Conservation (phyloP, 768 basidiomycete species). For the Agrocybe pediades region DNA sequence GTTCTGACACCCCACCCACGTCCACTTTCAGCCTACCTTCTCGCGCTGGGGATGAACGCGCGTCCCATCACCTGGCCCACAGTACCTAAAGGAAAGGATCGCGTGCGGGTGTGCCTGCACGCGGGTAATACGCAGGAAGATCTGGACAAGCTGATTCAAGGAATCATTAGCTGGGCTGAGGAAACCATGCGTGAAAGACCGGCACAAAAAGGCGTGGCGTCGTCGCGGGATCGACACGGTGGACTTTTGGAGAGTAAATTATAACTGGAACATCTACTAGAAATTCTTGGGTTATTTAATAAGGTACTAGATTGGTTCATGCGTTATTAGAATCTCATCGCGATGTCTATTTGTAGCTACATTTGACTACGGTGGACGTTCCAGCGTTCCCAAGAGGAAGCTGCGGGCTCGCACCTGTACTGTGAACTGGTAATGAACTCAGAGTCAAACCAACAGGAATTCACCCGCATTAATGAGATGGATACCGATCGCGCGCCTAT, state of each 20-base stretch:
- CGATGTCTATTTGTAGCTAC: too few relatives aligned
- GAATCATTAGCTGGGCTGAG: conserved; percentile 50
- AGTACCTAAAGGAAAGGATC: conserved; percentile 82
- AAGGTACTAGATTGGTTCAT: not conserved
- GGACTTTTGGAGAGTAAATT: conserved; percentile 14
- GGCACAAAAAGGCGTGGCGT: not conserved
- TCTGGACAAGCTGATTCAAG: conserved; percentile 56
- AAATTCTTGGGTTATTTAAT: not conserved
- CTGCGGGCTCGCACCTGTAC: too few relatives aligned
- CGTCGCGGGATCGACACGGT: not conserved
- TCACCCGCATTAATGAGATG: too few relatives aligned
- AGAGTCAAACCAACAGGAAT: too few relatives aligned
- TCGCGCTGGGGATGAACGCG: conserved; percentile 56
- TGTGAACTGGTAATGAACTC: too few relatives aligned
- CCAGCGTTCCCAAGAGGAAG: too few relatives aligned
- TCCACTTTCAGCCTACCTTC: conserved; percentile 70
- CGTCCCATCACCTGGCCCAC: conserved; percentile 87
- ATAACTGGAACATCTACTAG: not conserved
- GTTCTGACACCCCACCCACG: conserved; percentile 78
- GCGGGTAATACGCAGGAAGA: conserved; percentile 70
- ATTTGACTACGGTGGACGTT: too few relatives aligned
- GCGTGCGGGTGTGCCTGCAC: conserved; percentile 88
- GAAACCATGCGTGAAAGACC: conserved; percentile 27
- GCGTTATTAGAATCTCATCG: too few relatives aligned
- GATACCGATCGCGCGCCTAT: too few relatives aligned